A percentile compares a stretch with the other conserved stretches of the same genome.
Conservation (phyloP, 257 asterid genomes). For the Prunella vulgaris region DNA sequence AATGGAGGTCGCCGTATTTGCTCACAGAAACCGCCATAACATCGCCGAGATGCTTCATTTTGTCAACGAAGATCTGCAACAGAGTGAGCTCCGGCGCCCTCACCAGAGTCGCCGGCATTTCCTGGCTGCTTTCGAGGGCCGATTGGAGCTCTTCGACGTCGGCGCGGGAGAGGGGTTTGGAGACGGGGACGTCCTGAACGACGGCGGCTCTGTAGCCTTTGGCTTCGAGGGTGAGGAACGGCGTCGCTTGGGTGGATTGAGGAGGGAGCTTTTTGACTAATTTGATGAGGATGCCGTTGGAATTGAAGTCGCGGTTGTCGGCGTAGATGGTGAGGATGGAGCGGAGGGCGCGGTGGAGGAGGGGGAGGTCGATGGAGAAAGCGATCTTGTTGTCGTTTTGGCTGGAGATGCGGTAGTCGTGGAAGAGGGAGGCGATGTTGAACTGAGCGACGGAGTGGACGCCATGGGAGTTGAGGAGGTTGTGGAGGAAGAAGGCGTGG, state of each 20-base stretch:
- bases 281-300: constrained; percentile 59
- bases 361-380: constrained; percentile 74
- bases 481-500: constrained; percentile 89
- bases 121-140: constrained; percentile 60
- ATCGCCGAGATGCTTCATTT: constrained; percentile 86
- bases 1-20: constrained; percentile 74
- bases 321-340: constrained; percentile 65
- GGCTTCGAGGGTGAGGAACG: constrained; percentile 78
- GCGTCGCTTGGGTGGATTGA: constrained; percentile 63
- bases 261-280: constrained; percentile 76
- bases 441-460: constrained; percentile 86
- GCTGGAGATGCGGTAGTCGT: constrained; percentile 67
- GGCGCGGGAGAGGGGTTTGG: constrained; percentile 76
- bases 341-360: constrained; percentile 92
- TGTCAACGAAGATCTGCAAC: constrained; percentile 61
- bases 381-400: constrained; percentile 70
- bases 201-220: constrained; percentile 74
- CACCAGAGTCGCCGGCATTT: constrained; percentile 66
- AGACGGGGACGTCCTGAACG: constrained; percentile 91
- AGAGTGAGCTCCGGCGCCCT: constrained; percentile 54
- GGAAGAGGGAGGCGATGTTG: constrained; percentile 58
- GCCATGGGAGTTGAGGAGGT: constrained; percentile 83
- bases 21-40: constrained; percentile 67
- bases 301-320: constrained; percentile 31
- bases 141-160: constrained; percentile 65